These are phyloP conservation scores for Eucalyptus tenuipes DNA, from an alignment of 345 rosid species.

Conservation along the genomic window DNA sequence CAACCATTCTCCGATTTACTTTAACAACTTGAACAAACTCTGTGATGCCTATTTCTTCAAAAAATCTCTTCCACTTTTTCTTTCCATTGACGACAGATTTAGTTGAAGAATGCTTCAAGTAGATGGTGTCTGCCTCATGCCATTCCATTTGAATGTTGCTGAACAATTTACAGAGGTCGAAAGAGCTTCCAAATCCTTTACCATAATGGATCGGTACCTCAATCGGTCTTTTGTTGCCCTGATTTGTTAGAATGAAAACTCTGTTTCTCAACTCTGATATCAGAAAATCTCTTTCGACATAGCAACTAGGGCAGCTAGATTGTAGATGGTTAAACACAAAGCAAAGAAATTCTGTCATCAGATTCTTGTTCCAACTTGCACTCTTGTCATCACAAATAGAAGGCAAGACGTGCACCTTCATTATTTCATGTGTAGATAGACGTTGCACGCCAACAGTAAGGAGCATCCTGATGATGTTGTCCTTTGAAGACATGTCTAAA, in stretches of 20 bases:
- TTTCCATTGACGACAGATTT: conserved; percentile 21
- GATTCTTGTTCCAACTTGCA: conserved; percentile 8
- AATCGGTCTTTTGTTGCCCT: conserved; percentile 41
- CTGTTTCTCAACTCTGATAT: conserved; percentile 44
- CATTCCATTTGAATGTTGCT: conserved; percentile 35
- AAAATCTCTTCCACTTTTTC: conserved; percentile 72
- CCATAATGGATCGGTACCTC: conserved; percentile 64
- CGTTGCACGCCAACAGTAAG: conserved; percentile 57
- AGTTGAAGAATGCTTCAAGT: conserved; percentile 62
- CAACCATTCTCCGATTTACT: conserved; percentile 44
- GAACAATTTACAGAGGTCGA: conserved; percentile 39
- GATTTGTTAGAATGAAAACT: conserved; percentile 61
- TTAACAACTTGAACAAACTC: conserved; percentile 80
- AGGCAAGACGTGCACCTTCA: conserved; percentile 68
- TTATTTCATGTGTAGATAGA: conserved; percentile 83
- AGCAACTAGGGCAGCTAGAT: conserved; percentile 56
- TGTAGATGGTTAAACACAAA: conserved; percentile 74
- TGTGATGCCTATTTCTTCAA: conserved; percentile 66
- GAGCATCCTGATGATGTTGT: conserved; percentile 52
- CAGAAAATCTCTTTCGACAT: conserved; percentile 46
- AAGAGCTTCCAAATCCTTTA: conserved; percentile 51
- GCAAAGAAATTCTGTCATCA: conserved; percentile 70
- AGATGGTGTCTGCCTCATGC: conserved; percentile 61
- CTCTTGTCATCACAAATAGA: conserved; percentile 27
- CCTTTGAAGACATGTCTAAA: conserved; percentile 9